phyloP scores from a whole-genome alignment of 2,329 filamentous ascomycete genomes.

The Venturia effusa region DNA sequence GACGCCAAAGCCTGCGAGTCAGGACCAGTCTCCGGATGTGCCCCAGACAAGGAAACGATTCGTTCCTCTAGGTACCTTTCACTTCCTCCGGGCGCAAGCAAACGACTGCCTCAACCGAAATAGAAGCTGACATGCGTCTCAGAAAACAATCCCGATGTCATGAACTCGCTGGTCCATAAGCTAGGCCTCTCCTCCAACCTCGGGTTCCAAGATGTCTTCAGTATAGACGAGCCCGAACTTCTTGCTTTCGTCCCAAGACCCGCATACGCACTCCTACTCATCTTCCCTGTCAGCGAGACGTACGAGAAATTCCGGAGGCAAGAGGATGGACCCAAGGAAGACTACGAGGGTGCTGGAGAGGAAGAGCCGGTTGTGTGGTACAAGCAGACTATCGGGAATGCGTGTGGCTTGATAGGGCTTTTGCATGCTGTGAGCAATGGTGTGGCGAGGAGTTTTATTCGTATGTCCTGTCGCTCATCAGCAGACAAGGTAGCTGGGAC shows the following conservation, averaged over 20 bases:
- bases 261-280: conserved; percentile 76
- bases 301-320: conserved; percentile 68
- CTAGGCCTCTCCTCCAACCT: conserved; percentile 74
- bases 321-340: conserved; percentile 55
- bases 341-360: conserved; percentile 58
- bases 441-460: conserved; percentile 51
- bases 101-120: not conserved
- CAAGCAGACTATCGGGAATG: conserved; percentile 87
- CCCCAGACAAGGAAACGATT: conserved; percentile 9
- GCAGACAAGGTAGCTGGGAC: not conserved
- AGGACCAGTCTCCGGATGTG: conserved; percentile 6
- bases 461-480: conserved; percentile 22
- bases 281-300: conserved; percentile 71
- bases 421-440: conserved; percentile 78
- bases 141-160: conserved; percentile 78
- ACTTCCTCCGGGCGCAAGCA: not conserved
- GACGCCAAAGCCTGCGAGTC: not conserved
- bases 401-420: conserved; percentile 82
- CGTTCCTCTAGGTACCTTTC: conserved; percentile 9
- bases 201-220: conserved; percentile 83
- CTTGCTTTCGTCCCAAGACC: conserved; percentile 82
- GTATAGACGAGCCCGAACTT: conserved; percentile 73
- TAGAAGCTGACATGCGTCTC: conserved; percentile 5
- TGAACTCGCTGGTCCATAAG: conserved; percentile 70
- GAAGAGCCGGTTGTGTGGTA: conserved; percentile 82